Base-by-base conservation (phyloP, 306 rosid genomes). In the Quercus gilva region DNA sequence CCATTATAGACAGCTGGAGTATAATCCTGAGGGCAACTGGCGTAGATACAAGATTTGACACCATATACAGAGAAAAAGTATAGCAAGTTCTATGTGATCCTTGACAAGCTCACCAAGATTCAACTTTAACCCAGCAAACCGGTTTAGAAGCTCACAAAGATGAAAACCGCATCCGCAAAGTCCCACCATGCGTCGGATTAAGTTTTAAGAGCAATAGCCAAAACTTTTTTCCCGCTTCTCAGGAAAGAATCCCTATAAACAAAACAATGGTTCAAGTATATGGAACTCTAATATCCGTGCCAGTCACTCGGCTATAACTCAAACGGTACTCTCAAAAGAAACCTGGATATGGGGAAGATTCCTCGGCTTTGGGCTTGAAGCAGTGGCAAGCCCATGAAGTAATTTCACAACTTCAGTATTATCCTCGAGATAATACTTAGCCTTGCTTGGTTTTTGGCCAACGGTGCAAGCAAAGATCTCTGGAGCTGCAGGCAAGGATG, bases 381-480 rank as follows among this genome's bases (percentile, higher is more conserved):
- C 89, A 53, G 84, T 52, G 21, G 94, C 94, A 72, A 92, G 94
- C 75, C 92, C 89, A 61, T 90, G 84, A 59, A 92, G 94, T 76
- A 92, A 68, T 83, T 81, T 90, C 6, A 89, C 74, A n/a, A 92
- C 94, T 29, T 92, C 97, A 21, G 75, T 1, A 23, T 89, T 69
- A 57, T 92, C 97, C 2, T 92, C 96, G 2, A 92, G 93, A 82
- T 78, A 92, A 82, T 92, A 92, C 81, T 88, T 92, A 29, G 97
- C 97, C 89, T 92, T 92, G 86, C 97, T 92, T 45, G 96, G 97
- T 82, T 92, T 92, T 77, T 83, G 81, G 43, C 96, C 97, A 43
- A 92, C 96, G 0, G 97, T 91, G 82, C 97, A 92, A 71, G 97
- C 95, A 74, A 89, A 92, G 72, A 90, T 86, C 73, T 90, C 94